phyloP scores from a whole-genome alignment of 805 yeast species.

The Yarrowia bubula region DNA sequence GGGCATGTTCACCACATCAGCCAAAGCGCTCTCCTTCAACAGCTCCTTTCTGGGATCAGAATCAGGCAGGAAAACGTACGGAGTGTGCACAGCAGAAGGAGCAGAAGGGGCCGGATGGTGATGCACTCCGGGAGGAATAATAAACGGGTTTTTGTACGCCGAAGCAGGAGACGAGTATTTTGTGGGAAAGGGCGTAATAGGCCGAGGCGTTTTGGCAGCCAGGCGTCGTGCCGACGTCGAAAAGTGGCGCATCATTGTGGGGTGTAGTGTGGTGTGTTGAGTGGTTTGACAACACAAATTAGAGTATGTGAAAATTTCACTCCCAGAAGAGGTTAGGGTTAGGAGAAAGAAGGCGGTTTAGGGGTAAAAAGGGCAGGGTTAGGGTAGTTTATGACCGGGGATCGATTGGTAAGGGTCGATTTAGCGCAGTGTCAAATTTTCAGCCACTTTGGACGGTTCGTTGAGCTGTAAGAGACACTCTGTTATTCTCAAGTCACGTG shows the following conservation, averaged over 20 bases:
- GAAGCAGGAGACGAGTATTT: conserved; percentile 62
- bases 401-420: too few species aligned
- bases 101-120: conserved; percentile 66
- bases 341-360: too few species aligned
- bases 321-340: not conserved
- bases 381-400: too few species aligned
- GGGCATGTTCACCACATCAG: conserved; percentile 38
- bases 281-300: not conserved
- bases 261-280: not conserved
- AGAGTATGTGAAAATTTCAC: not conserved
- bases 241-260: conserved; percentile 16
- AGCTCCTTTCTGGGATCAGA: conserved; percentile 51
- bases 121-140: conserved; percentile 58
- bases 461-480: too few species aligned
- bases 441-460: too few species aligned
- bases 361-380: too few species aligned
- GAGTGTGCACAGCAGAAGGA: conserved; percentile 56
- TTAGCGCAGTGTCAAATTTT: not conserved
- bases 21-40: conserved; percentile 27
- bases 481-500: not conserved
- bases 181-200: conserved; percentile 47
- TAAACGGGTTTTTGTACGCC: conserved; percentile 61
- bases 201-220: conserved; percentile 23
- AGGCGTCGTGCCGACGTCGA: conserved; percentile 10
- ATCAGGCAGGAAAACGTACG: conserved; percentile 64